A percentile compares a stretch with the other conserved stretches of the same genome.
These are phyloP conservation scores for Pyrus pyrifolia DNA, from an alignment of 306 rosid genomes.

Conservation along the genomic window DNA sequence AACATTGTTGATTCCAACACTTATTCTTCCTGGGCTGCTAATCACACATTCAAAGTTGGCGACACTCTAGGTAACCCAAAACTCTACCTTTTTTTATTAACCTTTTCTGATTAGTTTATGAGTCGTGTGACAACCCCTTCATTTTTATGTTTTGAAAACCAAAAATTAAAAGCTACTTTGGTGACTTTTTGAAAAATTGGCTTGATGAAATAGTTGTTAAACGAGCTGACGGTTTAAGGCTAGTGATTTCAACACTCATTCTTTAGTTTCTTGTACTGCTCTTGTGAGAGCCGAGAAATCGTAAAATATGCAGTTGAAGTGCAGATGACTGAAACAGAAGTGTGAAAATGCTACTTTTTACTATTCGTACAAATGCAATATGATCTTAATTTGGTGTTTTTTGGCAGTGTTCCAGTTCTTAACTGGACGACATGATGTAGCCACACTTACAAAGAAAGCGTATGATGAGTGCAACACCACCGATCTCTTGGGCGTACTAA, in stretches of 20 bases:
- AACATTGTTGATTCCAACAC: not conserved
- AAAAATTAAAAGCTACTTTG: not conserved
- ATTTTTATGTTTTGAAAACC: not conserved
- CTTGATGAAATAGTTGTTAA: not conserved
- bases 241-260: not conserved
- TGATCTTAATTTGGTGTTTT: not conserved
- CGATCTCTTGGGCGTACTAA: not conserved
- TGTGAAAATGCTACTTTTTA: not conserved
- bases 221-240: no score
- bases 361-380: not conserved
- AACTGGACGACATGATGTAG: slow-evolving; percentile 1
- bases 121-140: not conserved
- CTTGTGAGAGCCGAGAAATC: not conserved
- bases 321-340: not conserved
- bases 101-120: not conserved
- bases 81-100: not conserved
- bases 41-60: slow-evolving; percentile 2
- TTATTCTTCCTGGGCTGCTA: slow-evolving; percentile 12
- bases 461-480: slow-evolving; percentile 1
- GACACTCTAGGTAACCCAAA: slow-evolving; percentile 12
- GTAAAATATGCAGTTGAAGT: not conserved
- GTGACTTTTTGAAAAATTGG: not conserved
- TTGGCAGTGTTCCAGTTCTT: slow-evolving; percentile 1
- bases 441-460: slow-evolving; percentile 1
- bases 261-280: not conserved